phyloP scores from a whole-genome alignment of 306 rosid genomes.

The Gastrolobium bilobum region DNA sequence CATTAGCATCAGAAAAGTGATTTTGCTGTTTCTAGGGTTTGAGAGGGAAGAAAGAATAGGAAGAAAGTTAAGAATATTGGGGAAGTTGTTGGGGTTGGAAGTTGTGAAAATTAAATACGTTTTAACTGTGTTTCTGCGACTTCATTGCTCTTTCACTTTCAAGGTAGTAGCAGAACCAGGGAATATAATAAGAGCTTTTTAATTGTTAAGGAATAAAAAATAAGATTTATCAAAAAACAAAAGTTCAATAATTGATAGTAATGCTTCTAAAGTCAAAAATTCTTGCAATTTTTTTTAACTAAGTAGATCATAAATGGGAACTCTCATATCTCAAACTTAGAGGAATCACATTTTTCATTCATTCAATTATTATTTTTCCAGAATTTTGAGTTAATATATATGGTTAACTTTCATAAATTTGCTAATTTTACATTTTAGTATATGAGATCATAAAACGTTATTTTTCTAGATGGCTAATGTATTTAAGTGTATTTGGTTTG shows the following conservation, averaged over 20 bases:
- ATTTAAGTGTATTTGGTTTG: neutral
- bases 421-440: neutral
- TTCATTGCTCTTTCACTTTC: slow-evolving; percentile 56
- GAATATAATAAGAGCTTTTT: slow-evolving; percentile 54
- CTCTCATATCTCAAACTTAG: neutral
- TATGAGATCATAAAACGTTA: neutral
- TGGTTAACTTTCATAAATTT: neutral
- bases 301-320: neutral
- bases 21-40: slow-evolving; percentile 68
- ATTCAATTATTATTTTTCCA: neutral
- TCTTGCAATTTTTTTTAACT: neutral
- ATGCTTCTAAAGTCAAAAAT: neutral
- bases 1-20: slow-evolving; percentile 64
- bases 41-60: slow-evolving; percentile 58
- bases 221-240: neutral
- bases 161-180: slow-evolving; percentile 56
- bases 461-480: neutral
- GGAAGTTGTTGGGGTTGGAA: slow-evolving; percentile 66
- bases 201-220: neutral
- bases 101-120: slow-evolving; percentile 81
- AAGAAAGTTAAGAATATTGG: slow-evolving; percentile 73
- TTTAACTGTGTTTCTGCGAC: slow-evolving; percentile 61
- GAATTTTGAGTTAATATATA: no score
- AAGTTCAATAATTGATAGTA: neutral
- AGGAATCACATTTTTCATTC: neutral